A percentile compares a stretch with the other conserved stretches of the same genome.
Evolutionary conservation across 2,329 filamentous ascomycete species (phyloP).

Genomic region (Aspergillus sp.): DNA sequence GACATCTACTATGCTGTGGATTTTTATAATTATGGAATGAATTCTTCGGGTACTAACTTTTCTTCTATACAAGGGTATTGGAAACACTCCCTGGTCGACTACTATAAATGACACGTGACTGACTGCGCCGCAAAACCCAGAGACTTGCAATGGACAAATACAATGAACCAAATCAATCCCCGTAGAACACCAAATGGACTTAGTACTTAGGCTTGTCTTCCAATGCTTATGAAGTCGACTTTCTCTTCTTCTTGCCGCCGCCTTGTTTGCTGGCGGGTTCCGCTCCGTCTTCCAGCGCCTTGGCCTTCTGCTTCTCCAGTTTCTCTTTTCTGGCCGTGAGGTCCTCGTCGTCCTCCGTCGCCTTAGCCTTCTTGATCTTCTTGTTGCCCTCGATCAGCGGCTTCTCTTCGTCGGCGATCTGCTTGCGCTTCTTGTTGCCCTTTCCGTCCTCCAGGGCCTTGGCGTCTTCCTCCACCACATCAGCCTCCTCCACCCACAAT

Average conservation of each 20-base stretch:
- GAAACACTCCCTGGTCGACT: constrained; percentile 22
- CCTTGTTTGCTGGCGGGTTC: constrained; percentile 24
- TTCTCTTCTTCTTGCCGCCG: constrained; percentile 37
- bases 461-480: constrained; percentile 57
- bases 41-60: constrained; percentile 10
- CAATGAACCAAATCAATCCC: constrained; percentile 3
- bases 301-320: constrained; percentile 49
- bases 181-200: constrained; percentile 26
- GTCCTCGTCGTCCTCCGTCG: constrained; percentile 38
- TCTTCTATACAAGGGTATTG: constrained; percentile 21
- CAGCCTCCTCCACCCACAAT: constrained; percentile 77
- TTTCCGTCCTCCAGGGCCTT: constrained; percentile 35
- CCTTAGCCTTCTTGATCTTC: constrained; percentile 41
- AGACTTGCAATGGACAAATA: constrained; percentile 20
- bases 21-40: too few species aligned
- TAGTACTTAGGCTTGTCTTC: constrained; percentile 1
- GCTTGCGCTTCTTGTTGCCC: constrained; percentile 57
- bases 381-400: constrained; percentile 26
- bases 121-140: constrained; percentile 28
- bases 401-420: constrained; percentile 29
- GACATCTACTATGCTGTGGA: too few species aligned
- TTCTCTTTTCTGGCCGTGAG: constrained; percentile 45
- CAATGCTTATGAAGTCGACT: constrained; percentile 35
- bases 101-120: constrained; percentile 25
- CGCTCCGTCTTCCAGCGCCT: constrained; percentile 44